Conservation (phyloP, 75 land plant species). For the Cupressus sempervirens region DNA sequence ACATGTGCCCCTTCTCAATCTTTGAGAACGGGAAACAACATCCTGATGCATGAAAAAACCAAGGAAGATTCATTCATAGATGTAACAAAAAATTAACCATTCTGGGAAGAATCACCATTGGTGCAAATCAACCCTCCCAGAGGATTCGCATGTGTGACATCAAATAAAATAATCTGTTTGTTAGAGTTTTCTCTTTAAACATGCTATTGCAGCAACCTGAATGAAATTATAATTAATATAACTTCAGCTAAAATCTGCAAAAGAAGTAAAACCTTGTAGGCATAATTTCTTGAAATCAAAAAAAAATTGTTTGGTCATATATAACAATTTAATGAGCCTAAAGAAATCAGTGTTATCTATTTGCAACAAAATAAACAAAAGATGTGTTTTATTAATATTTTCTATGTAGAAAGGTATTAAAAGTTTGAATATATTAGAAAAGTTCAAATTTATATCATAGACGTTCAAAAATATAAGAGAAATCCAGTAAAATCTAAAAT, state of each 20-base stretch:
- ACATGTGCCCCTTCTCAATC: conserved; percentile 9
- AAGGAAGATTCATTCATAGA: conserved; percentile 4
- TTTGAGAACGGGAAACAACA: conserved; percentile 2
- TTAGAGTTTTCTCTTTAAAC: neutral
- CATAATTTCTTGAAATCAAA: neutral
- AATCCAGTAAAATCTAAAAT: neutral
- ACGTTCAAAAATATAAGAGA: neutral
- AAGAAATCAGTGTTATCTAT: neutral
- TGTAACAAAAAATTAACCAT: conserved; percentile 1
- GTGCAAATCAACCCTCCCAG: neutral
- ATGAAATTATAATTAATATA: neutral
- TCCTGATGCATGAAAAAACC: conserved; percentile 6
- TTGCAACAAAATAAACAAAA: neutral
- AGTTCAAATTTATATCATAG: neutral
- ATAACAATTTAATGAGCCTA: neutral
- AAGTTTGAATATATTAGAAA: neutral
- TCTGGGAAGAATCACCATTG: conserved; percentile 9
- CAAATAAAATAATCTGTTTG: conserved; percentile 4
- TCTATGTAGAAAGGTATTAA: neutral
- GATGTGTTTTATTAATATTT: neutral
- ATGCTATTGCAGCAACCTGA: neutral
- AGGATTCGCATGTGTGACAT: neutral
- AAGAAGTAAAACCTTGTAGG: neutral
- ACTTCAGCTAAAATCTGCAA: neutral
- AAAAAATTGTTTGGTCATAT: neutral